phyloP scores from a whole-genome alignment of 1,284 basidiomycete genomes.

The Stereum hirsutum region DNA sequence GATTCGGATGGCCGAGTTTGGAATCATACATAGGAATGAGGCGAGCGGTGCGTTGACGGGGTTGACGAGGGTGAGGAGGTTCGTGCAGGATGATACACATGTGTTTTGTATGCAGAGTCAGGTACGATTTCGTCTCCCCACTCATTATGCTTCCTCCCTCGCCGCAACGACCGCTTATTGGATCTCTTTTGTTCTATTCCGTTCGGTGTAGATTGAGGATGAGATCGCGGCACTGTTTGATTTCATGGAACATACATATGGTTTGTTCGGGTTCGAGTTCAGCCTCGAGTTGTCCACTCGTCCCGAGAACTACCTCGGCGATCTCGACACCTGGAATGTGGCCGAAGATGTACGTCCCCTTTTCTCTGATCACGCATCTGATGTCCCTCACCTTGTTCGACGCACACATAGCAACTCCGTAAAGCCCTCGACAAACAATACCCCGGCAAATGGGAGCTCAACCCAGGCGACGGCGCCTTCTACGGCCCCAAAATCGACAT shows the following conservation, averaged over 20 bases:
- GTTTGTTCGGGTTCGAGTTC: slow-evolving; percentile 97
- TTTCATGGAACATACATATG: slow-evolving; percentile 92
- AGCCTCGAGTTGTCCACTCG: slow-evolving; percentile 92
- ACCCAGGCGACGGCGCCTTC: slow-evolving; percentile 96
- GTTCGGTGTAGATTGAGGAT: slow-evolving; percentile 60
- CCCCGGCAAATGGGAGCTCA: slow-evolving; percentile 88
- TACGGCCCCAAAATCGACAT: slow-evolving; percentile 99
- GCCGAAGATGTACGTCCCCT: slow-evolving; percentile 63
- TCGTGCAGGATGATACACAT: slow-evolving; percentile 97
- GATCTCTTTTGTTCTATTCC: background rate
- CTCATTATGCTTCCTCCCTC: too few relatives aligned
- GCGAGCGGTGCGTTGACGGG: slow-evolving; percentile 93
- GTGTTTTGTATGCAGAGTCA: slow-evolving; percentile 96
- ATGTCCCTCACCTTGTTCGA: background rate
- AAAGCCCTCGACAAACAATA: slow-evolving; percentile 82
- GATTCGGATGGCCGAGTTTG: slow-evolving; percentile 97
- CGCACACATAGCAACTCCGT: slow-evolving; percentile 60
- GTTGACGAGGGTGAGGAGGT: slow-evolving; percentile 87
- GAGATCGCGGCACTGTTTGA: slow-evolving; percentile 89
- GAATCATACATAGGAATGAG: slow-evolving; percentile 96
- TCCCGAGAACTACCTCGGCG: slow-evolving; percentile 91
- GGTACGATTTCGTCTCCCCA: slow-evolving; percentile 26
- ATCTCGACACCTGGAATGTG: slow-evolving; percentile 82
- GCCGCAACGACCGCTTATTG: background rate
- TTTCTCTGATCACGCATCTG: background rate